A percentile compares a stretch with the other conserved stretches of the same genome.
phyloP scores from a whole-genome alignment of 2,329 filamentous ascomycete species.

The Botrytis fragariae region DNA sequence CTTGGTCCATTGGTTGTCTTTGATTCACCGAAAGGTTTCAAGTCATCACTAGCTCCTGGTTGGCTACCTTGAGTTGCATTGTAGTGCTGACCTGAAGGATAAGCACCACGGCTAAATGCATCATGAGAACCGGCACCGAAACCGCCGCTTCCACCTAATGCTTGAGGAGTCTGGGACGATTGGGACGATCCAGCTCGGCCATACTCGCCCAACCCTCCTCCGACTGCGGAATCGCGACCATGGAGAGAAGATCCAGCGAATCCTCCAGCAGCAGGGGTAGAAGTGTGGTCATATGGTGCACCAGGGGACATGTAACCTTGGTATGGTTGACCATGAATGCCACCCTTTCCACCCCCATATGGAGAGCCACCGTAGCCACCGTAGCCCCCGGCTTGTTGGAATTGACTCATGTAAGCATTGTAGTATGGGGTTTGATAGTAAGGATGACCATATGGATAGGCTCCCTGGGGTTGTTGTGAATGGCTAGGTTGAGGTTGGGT shows the following conservation, averaged over 20 bases:
- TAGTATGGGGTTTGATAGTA: slow-evolving; percentile 65
- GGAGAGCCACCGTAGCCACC: slow-evolving; percentile 40
- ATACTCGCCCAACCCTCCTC: slow-evolving; percentile 39
- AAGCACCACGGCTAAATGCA: slow-evolving; percentile 38
- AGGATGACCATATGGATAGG: slow-evolving; percentile 55
- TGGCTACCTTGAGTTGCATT: slow-evolving; percentile 36
- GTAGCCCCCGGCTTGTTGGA: slow-evolving; percentile 43
- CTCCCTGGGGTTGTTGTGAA: slow-evolving; percentile 49
- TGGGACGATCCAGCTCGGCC: slow-evolving; percentile 38
- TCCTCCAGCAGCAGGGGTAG: slow-evolving; percentile 38
- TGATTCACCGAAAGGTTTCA: slow-evolving; percentile 41
- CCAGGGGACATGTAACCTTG: slow-evolving; percentile 39
- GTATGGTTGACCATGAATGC: slow-evolving; percentile 39
- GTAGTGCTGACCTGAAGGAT: slow-evolving; percentile 39
- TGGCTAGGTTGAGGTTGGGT: slow-evolving; percentile 45
- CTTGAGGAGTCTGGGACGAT: slow-evolving; percentile 37
- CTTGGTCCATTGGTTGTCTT: slow-evolving; percentile 40
- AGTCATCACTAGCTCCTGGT: slow-evolving; percentile 37
- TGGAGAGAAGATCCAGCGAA: slow-evolving; percentile 38
- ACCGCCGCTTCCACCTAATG: slow-evolving; percentile 36
- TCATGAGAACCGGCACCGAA: slow-evolving; percentile 37
- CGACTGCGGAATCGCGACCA: slow-evolving; percentile 39
- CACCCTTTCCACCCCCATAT: slow-evolving; percentile 38
- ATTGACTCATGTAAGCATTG: slow-evolving; percentile 56
- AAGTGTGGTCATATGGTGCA: slow-evolving; percentile 39